phyloP scores from a whole-genome alignment of 2,329 filamentous ascomycete species.

The Aureobasidium uvarum region DNA sequence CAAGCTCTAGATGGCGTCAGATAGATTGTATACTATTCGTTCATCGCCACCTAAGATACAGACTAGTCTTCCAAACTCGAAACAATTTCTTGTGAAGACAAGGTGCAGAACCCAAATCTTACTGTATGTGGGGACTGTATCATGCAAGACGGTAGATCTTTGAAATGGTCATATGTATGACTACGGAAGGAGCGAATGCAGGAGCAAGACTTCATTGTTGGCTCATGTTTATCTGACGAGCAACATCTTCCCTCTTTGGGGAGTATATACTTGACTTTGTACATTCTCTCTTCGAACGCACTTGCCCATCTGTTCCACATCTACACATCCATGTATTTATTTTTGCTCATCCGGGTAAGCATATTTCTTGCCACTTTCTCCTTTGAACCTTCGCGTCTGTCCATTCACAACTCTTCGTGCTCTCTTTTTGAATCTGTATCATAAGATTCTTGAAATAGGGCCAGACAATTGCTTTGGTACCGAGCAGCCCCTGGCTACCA shows the following conservation, averaged over 20 bases:
- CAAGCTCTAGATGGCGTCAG: conserved; percentile 4
- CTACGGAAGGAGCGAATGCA: not conserved
- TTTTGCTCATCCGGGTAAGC: not conserved
- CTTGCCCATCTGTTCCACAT: not conserved
- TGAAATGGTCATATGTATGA: not conserved
- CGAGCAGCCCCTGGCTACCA: not conserved
- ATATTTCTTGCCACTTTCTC: not conserved
- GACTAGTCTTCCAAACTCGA: no score
- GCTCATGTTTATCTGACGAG: no score
- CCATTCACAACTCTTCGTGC: not conserved
- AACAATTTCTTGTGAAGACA: no score
- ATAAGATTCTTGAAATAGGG: no score
- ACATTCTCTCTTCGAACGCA: not conserved
- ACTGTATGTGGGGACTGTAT: no score
- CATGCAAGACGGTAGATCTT: not conserved
- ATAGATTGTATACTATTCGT: no score
- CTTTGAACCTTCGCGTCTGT: no score
- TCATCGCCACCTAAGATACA: no score
- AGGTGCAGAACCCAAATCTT: no score
- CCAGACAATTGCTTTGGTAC: not conserved
- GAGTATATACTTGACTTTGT: not conserved
- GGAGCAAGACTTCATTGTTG: not conserved
- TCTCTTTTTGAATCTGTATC: not conserved
- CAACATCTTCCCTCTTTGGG: no score
- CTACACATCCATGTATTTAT: not conserved